Percentiles rank a stretch among this genome's conserved stretches.
These are phyloP conservation scores for Platismatia glauca DNA, from an alignment of 495 filamentous ascomycete species.

Conservation along the genomic window DNA sequence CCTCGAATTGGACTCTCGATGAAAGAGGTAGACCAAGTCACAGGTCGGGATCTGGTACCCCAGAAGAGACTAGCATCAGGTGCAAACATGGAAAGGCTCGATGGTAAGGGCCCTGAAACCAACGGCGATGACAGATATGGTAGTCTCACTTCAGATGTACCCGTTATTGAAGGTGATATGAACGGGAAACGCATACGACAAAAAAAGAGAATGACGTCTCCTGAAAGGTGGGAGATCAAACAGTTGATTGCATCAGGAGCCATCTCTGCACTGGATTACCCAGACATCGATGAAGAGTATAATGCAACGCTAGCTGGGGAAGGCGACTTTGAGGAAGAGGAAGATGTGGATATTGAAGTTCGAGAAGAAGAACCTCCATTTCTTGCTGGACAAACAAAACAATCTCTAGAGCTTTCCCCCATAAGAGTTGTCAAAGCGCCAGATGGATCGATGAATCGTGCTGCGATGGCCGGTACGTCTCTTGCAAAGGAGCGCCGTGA, in stretches of 20 bases:
- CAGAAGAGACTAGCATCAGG: slow-evolving; percentile 78
- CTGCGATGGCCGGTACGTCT: slow-evolving; percentile 84
- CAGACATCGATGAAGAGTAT: slow-evolving; percentile 91
- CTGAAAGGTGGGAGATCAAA: slow-evolving; percentile 94
- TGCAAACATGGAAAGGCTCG: slow-evolving; percentile 78
- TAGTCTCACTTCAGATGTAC: slow-evolving; percentile 47
- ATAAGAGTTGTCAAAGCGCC: slow-evolving; percentile 96
- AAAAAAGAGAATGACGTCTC: slow-evolving; percentile 90
- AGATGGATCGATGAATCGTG: slow-evolving; percentile 89
- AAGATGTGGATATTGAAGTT: slow-evolving; percentile 96
- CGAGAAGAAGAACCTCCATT: slow-evolving; percentile 95
- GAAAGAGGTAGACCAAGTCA: slow-evolving; percentile 93
- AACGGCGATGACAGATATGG: slow-evolving; percentile 46
- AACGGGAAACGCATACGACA: slow-evolving; percentile 46
- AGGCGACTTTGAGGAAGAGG: slow-evolving; percentile 85
- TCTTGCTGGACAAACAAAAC: slow-evolving; percentile 90
- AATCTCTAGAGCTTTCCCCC: slow-evolving; percentile 85
- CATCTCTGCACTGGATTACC: slow-evolving; percentile 82
- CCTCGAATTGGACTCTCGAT: slow-evolving; percentile 79
- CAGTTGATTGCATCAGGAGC: slow-evolving; percentile 93
- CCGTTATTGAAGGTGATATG: slow-evolving; percentile 55
- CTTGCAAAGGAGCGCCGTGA: slow-evolving; percentile 90
- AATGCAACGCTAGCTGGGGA: slow-evolving; percentile 78
- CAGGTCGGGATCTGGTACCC: slow-evolving; percentile 75
- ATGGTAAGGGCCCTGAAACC: slow-evolving; percentile 36